Evolutionary conservation across 768 basidiomycete genomes (phyloP).

Genomic region (Tulasnella calospora): DNA sequence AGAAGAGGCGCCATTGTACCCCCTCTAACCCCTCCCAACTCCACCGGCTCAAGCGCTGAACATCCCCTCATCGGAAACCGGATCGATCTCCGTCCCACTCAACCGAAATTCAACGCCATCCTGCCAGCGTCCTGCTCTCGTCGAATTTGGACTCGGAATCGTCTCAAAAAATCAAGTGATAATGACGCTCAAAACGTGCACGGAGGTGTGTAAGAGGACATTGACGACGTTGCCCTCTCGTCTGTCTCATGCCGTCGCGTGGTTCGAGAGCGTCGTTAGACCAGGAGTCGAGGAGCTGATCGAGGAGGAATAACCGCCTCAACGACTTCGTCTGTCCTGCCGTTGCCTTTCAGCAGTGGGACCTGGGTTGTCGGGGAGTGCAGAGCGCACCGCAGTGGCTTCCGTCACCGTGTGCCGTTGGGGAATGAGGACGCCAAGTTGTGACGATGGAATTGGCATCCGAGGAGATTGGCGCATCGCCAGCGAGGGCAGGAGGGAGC

Average conservation of each 20-base stretch:
- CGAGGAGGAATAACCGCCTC: constrained; percentile 36
- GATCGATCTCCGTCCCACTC: constrained; percentile 41
- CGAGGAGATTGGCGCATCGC: neutral
- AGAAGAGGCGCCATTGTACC: constrained; percentile 32
- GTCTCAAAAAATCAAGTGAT: constrained; percentile 51
- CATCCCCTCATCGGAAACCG: constrained; percentile 30
- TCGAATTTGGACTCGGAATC: constrained; percentile 32
- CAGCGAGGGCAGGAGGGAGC: neutral
- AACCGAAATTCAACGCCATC: constrained; percentile 60
- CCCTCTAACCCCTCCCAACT: constrained; percentile 26
- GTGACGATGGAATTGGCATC: neutral
- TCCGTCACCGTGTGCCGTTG: too few relatives aligned
- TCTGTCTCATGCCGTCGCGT: constrained; percentile 61
- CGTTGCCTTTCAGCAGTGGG: constrained; percentile 44
- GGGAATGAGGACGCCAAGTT: too few relatives aligned
- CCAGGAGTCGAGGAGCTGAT: constrained; percentile 33
- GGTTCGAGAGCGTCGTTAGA: constrained; percentile 37
- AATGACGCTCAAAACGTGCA: constrained; percentile 70
- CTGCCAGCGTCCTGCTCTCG: constrained; percentile 63
- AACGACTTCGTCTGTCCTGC: constrained; percentile 39
- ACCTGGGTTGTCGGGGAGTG: too few relatives aligned
- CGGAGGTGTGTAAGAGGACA: constrained; percentile 59
- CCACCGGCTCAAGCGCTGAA: constrained; percentile 29
- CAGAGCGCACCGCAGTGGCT: too few relatives aligned
- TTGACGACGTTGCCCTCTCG: constrained; percentile 64